Evolutionary conservation across 257 asterid genomes (phyloP), one percentile per base, ranked within the genome.

Genomic region (Striga asiatica): DNA sequence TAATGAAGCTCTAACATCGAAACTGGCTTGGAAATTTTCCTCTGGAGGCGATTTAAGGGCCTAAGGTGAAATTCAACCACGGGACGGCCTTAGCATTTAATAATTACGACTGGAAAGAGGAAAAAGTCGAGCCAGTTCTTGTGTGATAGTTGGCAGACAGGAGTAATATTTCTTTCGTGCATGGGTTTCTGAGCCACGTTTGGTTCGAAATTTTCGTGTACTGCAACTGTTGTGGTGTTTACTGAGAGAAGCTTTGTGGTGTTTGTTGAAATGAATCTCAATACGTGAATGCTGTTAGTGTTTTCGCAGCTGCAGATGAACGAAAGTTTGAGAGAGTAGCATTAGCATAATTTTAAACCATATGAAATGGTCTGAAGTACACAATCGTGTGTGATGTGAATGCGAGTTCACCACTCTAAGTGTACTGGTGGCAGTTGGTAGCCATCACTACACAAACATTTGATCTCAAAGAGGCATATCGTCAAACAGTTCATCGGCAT

Each of bases 41-140:
- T 13, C 69, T 87, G 52, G 97, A 84, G 31, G 76, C 62, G 64
- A 87, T 91, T 19, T 82, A 91, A 61, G 98, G 98, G 17, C 95
- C 98, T 2, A 82, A 73, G 79, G 81, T 88, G 35, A 91, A 74
- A 56, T 91, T 84, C 4, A 82, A 87, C 23, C 74, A 97, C 28
- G 97, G 95, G 31, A 81, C 96, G 0, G 97, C 98, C 20, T 46
- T 91, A 74, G 91, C 95, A 0, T 91, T 91, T 68, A 84, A 82
- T 68, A 56, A 84, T 50, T 66, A 68, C 9, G 98, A 91, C 62
- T 91, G 96, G 98, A 84, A 87, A 73, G 88, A 83, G 9, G 95
- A 91, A 45, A 84, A 68, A 66, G 81, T 91, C 0, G 98, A 91
- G 4, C 83, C 95, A 4, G 66, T 73, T 61, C 76, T 91, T 2